Evolutionary conservation across 176 grass and related monocot genomes (phyloP).

Genomic region (Poa annua): DNA sequence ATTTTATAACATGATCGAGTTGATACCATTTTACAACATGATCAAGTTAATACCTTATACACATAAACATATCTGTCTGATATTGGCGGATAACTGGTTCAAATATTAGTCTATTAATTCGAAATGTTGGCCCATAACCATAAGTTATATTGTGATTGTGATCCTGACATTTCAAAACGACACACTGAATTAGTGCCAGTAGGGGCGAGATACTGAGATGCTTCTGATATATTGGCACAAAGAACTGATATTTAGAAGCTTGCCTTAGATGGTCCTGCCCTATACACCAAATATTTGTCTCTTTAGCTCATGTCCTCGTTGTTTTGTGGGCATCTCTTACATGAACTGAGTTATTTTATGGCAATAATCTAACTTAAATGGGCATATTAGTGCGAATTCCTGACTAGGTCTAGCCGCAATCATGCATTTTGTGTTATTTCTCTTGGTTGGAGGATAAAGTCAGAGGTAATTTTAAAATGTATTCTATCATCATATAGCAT

Average conservation of each 20-base stretch:
- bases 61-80: background rate
- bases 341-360: background rate
- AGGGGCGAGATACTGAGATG: background rate
- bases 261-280: background rate
- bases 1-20: background rate
- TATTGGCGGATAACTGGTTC: background rate
- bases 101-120: background rate
- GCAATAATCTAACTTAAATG: constrained; percentile 7
- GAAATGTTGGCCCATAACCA: background rate
- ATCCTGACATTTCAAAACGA: background rate
- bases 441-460: background rate
- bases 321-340: constrained; percentile 12
- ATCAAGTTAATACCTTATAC: background rate
- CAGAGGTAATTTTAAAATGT: background rate
- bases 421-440: background rate
- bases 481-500: background rate
- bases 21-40: background rate
- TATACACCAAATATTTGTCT: constrained; percentile 1
- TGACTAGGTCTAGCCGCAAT: background rate
- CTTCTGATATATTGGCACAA: background rate
- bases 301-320: background rate
- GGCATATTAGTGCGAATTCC: background rate
- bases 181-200: background rate
- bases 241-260: background rate
- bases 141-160: background rate